These are phyloP conservation scores for Penicillium turbatum DNA, from an alignment of 495 filamentous ascomycete species.

Conservation along the genomic window DNA sequence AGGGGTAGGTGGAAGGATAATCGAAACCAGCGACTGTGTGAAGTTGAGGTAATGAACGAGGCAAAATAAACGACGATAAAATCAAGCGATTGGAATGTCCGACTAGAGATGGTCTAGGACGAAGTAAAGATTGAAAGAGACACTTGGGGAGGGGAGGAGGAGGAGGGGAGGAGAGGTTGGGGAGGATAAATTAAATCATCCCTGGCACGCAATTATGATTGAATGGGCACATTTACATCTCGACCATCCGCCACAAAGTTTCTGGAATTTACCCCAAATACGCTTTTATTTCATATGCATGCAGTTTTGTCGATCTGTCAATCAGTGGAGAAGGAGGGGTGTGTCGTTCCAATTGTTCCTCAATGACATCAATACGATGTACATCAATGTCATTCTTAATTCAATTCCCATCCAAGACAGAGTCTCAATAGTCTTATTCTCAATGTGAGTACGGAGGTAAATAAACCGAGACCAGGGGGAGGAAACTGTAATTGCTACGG, in stretches of 20 bases:
- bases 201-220: conserved; percentile 12
- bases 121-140: conserved; percentile 5
- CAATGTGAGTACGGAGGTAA: background rate
- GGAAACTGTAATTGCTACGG: background rate
- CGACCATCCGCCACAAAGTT: conserved; percentile 6
- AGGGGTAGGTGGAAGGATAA: conserved; percentile 1
- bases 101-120: conserved; percentile 8
- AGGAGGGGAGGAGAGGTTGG: conserved; percentile 12
- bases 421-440: background rate
- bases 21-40: conserved; percentile 8
- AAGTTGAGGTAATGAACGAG: background rate
- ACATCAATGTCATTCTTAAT: background rate
- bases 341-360: background rate
- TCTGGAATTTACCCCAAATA: conserved; percentile 18
- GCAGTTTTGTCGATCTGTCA: conserved; percentile 23
- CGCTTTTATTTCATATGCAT: conserved; percentile 20
- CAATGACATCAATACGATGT: background rate
- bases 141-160: too few species aligned
- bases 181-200: conserved; percentile 9
- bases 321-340: conserved; percentile 8
- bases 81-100: background rate
- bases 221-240: background rate
- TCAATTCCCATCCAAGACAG: too few species aligned
- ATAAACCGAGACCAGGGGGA: conserved; percentile 1
- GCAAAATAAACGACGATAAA: background rate